Evolutionary conservation across 2,329 filamentous ascomycete genomes (phyloP), one percentile per base, ranked within the genome.

Genomic region (Cytospora leucostoma): DNA sequence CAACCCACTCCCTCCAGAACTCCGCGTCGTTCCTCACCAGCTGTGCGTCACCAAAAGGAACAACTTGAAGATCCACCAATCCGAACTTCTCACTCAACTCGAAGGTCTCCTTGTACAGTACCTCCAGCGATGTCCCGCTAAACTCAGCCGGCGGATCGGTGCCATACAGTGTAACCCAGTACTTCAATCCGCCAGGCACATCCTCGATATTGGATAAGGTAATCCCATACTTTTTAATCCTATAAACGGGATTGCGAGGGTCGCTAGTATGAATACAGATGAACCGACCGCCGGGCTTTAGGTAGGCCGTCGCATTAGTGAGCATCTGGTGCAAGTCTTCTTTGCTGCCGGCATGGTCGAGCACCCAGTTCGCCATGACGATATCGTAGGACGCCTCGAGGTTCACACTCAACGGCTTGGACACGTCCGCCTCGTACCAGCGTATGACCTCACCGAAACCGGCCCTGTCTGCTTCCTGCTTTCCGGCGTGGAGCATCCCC

Each of bases 401-500:
- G 1, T 52, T 56, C 33, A 69, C 47, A 10, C 38, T 27, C 17
- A 69, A 52, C 1, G 65, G 44, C 27, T 63, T 49, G 4, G 67
- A 56, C 12, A 62, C 64, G 40, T 69, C 67, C 4, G 56, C 68
- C 33, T 67, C 60, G 38, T 62, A 59, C 59, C 54, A 63, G 11
- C 62, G 61, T 40, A 65, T 68, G 3, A 12, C 68, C 66, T 59
- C 37, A 2, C 52, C 47, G 13, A 63, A 6, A 4, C 40, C 56
- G 7, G 19, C 4, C 35, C 37, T 52, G 15, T 56, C 53, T 12
- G 59, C 52, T 27, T 62, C 64, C 19, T 55, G 7, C 32, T 56
- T 5, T 1, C 68, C 72, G 2, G 68, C 53, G 7, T 54, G 64
- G 64, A 74, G 64, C 72, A 73, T 74, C 50, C 63, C 68, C 0